Conservation (phyloP, 179 eudicot genomes). For the Drosera spatulata region DNA sequence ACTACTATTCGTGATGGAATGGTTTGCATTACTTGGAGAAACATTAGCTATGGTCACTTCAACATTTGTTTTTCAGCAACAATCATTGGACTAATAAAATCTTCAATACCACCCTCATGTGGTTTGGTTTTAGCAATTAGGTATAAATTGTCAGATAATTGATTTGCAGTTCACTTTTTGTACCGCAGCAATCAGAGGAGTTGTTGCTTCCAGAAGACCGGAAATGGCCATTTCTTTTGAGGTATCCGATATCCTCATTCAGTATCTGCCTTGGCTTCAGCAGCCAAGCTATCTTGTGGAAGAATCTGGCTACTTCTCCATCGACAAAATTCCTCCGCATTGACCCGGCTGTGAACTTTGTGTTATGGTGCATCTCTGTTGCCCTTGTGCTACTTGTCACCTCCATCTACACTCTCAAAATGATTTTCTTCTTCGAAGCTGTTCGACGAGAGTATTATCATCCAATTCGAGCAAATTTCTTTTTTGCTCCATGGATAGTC, state of each 20-base stretch:
- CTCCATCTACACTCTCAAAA: constrained; percentile 37
- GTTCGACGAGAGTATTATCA: constrained; percentile 91
- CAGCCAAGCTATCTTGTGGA: constrained; percentile 92
- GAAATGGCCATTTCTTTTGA: constrained; percentile 91
- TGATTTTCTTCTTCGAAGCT: constrained; percentile 75
- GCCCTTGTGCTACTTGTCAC: constrained; percentile 28
- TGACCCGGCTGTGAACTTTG: constrained; percentile 38
- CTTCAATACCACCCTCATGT: too few relatives aligned
- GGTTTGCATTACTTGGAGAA: too few relatives aligned
- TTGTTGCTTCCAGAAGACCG: constrained; percentile 73
- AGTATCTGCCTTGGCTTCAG: constrained; percentile 89
- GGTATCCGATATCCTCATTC: constrained; percentile 64
- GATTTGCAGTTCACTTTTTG: not conserved
- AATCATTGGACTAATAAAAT: too few relatives aligned
- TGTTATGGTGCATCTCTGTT: constrained; percentile 58
- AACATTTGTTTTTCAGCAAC: too few relatives aligned
- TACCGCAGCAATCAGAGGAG: constrained; percentile 61
- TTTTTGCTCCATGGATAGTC: constrained; percentile 86
- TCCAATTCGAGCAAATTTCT: constrained; percentile 81
- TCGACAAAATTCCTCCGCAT: constrained; percentile 60
- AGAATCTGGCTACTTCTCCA: constrained; percentile 42
- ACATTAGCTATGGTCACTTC: too few relatives aligned
- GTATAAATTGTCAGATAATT: too few relatives aligned
- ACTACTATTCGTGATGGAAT: too few relatives aligned
- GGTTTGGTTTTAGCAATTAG: too few relatives aligned